Percentiles rank a stretch among this genome's conserved stretches.
These are phyloP conservation scores for Graphiopsis chlorocephala DNA, from an alignment of 2,329 filamentous ascomycete genomes.

Conservation along the genomic window DNA sequence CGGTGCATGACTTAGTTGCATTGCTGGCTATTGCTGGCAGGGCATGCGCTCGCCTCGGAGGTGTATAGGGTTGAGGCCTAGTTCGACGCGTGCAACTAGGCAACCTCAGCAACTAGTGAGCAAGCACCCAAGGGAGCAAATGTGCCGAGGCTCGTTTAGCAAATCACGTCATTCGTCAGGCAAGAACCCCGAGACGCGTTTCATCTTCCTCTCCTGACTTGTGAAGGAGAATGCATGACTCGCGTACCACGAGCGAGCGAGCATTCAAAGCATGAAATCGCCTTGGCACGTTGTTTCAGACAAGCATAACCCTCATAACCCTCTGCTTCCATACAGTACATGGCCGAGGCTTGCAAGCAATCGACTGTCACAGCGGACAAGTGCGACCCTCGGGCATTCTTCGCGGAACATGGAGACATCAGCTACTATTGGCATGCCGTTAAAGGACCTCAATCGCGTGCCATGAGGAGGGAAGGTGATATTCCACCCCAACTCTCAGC, in stretches of 20 bases:
- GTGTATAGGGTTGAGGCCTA: conserved; percentile 9
- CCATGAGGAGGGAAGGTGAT: too few relatives aligned
- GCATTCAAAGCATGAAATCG: neutral
- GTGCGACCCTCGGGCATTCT: too few relatives aligned
- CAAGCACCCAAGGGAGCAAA: neutral
- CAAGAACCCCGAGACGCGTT: neutral
- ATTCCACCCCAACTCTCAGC: too few relatives aligned
- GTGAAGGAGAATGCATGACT: neutral
- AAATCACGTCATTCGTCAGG: neutral
- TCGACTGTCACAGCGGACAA: too few relatives aligned
- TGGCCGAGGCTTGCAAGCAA: too few relatives aligned
- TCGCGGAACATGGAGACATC: too few relatives aligned
- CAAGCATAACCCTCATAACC: neutral
- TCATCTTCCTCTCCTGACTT: neutral
- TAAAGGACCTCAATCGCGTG: too few relatives aligned
- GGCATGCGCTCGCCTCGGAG: conserved; percentile 7
- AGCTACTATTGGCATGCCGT: too few relatives aligned
- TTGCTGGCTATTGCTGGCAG: neutral
- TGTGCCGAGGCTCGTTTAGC: conserved; percentile 2
- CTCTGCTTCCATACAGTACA: neutral
- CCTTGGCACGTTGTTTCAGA: neutral
- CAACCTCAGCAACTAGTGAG: neutral
- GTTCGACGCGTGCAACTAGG: too few relatives aligned
- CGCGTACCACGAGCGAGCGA: neutral
- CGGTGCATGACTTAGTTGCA: neutral